Base-by-base conservation (phyloP, 2,329 filamentous ascomycete genomes). In the Nectriaceae sp. region DNA sequence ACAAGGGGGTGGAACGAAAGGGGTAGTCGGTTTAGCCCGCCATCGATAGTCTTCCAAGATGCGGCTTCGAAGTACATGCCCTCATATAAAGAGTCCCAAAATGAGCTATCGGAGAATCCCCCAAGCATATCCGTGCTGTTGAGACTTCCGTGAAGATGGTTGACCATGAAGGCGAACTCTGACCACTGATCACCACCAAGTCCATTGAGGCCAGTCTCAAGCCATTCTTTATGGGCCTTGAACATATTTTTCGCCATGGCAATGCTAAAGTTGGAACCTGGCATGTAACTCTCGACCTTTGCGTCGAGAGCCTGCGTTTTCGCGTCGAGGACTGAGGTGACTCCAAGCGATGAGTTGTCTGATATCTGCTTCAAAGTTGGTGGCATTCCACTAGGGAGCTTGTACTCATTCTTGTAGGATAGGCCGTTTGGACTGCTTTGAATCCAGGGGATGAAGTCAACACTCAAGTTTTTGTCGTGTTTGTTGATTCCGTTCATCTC, bases 371-470 rank as follows among this genome's bases (percentile, higher is more conserved):
- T 70, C 0, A 69, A 55, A 1, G 79, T 82, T 0, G 81, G 82
- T 0, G 82, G 75, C 4, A 76, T 67, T 1, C 82, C 81, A 47
- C 75, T 72, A 1, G 75, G 68, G 6, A 79, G 64, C 44, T 76
- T 75, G 46, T 73, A 68, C 4, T 75, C 72, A 52, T 74, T 61
- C 41, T 76, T 64, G 60, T 39, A 74, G 8, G 72, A 63, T 22
- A 85, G 76, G 0, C 77, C 73, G 47, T 88, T 88, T 3, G 67
- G 56, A 48, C 69, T 79, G 42, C 62, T 70, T 59, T 87, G 80
- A 35, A 82, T 77, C 81, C 82, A 87, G 2, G 77, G 75, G 55
- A 86, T 86, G 56, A 85, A 84, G 39, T 84, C 78, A 36, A 86
- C 77, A 20, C 70, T 73, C 21, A 78, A 67, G 36, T 75, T 70